Evolutionary conservation across 371 early-diverging fungal genomes (phyloP).

Genomic region (Rhizopus stolonifer): DNA sequence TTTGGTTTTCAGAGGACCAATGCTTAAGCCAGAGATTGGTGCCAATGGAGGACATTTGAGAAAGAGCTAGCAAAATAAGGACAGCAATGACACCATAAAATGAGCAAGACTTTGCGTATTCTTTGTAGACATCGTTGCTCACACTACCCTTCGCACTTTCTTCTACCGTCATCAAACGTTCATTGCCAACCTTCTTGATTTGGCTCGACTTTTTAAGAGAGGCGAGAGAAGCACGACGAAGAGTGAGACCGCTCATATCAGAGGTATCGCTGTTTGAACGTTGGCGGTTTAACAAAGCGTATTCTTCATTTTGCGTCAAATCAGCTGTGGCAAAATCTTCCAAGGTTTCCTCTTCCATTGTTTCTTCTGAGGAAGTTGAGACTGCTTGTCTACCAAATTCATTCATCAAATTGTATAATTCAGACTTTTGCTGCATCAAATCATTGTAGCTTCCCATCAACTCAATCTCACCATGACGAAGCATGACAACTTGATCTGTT

Average conservation of each 20-base stretch:
- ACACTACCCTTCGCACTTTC: conserved; percentile 82
- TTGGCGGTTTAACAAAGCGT: conserved; percentile 26
- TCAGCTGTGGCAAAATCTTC: conserved; percentile 33
- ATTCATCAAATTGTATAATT: conserved; percentile 55
- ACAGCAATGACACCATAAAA: conserved; percentile 50
- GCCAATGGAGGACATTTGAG: conserved; percentile 58
- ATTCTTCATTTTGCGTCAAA: conserved; percentile 38
- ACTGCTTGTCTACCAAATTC: conserved; percentile 36
- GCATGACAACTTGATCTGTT: conserved; percentile 67
- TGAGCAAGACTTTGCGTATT: conserved; percentile 80
- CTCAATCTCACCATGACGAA: conserved; percentile 74
- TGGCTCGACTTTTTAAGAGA: conserved; percentile 32
- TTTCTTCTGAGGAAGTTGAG: conserved; percentile 21
- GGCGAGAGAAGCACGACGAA: conserved; percentile 58
- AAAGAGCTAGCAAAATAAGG: conserved; percentile 53
- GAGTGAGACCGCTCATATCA: conserved; percentile 36
- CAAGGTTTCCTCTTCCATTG: conserved; percentile 19
- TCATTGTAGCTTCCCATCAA: conserved; percentile 71
- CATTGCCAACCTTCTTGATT: conserved; percentile 16
- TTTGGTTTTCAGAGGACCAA: conserved; percentile 63
- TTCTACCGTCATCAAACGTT: conserved; percentile 72
- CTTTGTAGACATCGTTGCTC: conserved; percentile 63
- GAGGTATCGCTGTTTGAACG: conserved; percentile 45
- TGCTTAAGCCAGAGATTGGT: conserved; percentile 73
- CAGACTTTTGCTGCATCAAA: conserved; percentile 64